Percentiles rank a stretch among this genome's conserved stretches.
Conservation (phyloP, 1,284 basidiomycete genomes). For the Sanghuangporus baumii region DNA sequence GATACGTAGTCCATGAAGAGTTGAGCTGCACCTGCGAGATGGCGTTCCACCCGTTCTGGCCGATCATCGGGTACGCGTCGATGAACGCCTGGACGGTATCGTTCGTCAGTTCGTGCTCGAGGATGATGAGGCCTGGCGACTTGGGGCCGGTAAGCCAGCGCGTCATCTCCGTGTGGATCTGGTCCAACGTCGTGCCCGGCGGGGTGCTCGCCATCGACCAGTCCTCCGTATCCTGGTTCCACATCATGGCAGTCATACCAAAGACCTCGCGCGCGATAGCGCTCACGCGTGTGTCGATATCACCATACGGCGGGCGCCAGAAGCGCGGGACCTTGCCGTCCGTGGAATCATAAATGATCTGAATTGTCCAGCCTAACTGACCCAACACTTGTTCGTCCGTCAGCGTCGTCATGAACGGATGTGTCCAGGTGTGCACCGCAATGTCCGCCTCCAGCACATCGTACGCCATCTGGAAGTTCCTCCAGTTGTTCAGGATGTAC, state of each 20-base stretch:
- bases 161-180: conserved; percentile 42
- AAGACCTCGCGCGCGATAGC: conserved; percentile 73
- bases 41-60: conserved; percentile 61
- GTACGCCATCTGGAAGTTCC: conserved; percentile 49
- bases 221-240: conserved; percentile 75
- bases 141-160: conserved; percentile 61
- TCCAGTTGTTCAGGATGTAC: conserved; percentile 56
- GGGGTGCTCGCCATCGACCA: conserved; percentile 48
- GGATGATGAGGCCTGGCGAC: conserved; percentile 67
- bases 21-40: conserved; percentile 37
- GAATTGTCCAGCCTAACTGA: conserved; percentile 80
- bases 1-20: neutral
- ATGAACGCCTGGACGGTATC: conserved; percentile 66
- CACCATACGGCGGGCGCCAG: conserved; percentile 79
- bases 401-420: conserved; percentile 77
- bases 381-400: conserved; percentile 65
- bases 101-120: conserved; percentile 79
- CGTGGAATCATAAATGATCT: conserved; percentile 77
- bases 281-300: conserved; percentile 66
- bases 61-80: conserved; percentile 57
- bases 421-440: conserved; percentile 71
- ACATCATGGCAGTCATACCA: conserved; percentile 64
- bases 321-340: conserved; percentile 66
- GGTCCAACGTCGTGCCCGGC: conserved; percentile 35
- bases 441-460: conserved; percentile 33